Percentiles rank a stretch among this genome's conserved stretches.
These are phyloP conservation scores for Melocanna baccifera DNA, from an alignment of 176 grass and related monocot species.

Conservation along the genomic window DNA sequence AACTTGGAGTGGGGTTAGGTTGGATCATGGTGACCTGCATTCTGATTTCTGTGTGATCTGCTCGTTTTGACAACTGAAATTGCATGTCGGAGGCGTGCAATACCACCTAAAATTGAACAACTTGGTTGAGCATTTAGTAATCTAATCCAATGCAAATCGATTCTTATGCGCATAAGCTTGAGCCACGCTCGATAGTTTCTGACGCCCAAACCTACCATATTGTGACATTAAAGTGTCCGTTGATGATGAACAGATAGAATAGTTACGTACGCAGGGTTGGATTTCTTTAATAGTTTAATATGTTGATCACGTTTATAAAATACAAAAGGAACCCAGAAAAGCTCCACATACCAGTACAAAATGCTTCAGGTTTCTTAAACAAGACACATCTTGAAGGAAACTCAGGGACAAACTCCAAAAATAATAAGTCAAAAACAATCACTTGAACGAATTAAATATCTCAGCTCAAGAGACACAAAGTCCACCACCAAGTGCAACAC, in stretches of 20 bases:
- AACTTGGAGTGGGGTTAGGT: conserved; percentile 13
- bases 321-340: not conserved
- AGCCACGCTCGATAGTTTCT: not conserved
- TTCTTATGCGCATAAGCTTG: not conserved
- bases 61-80: not conserved
- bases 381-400: conserved; percentile 83
- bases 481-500: too few species aligned
- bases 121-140: not conserved
- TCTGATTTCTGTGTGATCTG: not conserved
- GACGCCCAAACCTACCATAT: not conserved
- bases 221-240: not conserved
- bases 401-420: too few species aligned
- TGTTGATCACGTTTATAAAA: not conserved
- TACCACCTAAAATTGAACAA: conserved; percentile 29
- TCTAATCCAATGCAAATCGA: not conserved
- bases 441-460: too few species aligned
- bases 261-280: not conserved
- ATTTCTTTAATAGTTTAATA: not conserved
- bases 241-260: not conserved
- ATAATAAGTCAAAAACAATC: too few species aligned
- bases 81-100: conserved; percentile 7
- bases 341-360: conserved; percentile 59
- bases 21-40: conserved; percentile 42
- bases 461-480: too few species aligned
- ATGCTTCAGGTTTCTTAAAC: conserved; percentile 70